These are phyloP conservation scores for Trichoderma oligosporum DNA, from an alignment of 2,329 filamentous ascomycete species.

Conservation along the genomic window DNA sequence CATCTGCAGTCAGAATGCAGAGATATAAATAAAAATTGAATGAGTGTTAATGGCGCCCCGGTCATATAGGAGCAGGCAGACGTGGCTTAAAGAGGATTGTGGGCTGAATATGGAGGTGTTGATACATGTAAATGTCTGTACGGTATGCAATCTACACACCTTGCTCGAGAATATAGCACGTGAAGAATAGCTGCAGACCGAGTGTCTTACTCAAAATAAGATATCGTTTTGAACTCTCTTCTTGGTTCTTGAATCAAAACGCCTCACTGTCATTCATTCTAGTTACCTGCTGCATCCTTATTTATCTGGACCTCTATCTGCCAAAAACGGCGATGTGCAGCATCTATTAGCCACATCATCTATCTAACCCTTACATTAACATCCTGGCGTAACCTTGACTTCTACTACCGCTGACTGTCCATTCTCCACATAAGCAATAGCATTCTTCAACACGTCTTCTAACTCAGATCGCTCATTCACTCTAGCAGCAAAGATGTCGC, in stretches of 20 bases:
- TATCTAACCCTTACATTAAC: conserved; percentile 28
- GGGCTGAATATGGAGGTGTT: background rate
- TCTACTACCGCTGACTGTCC: conserved; percentile 54
- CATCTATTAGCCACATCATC: background rate
- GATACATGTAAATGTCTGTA: no score
- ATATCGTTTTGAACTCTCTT: background rate
- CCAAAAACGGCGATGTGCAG: no score
- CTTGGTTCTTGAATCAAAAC: background rate
- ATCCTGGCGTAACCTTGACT: conserved; percentile 47
- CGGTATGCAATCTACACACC: no score
- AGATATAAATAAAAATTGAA: background rate
- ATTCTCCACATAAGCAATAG: conserved; percentile 48
- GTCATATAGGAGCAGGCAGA: no score
- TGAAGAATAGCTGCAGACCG: background rate
- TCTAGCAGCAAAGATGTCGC: conserved; percentile 47
- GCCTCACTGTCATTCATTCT: background rate
- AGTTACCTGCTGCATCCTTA: background rate
- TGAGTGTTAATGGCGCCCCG: background rate
- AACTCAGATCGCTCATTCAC: conserved; percentile 47
- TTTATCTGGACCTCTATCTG: background rate
- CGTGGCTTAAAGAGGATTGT: background rate
- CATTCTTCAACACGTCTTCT: conserved; percentile 45
- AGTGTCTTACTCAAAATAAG: background rate
- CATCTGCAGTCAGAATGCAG: conserved; percentile 11
- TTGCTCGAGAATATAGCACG: background rate